A percentile compares a stretch with the other conserved stretches of the same genome.
Evolutionary conservation across 495 filamentous ascomycete genomes (phyloP).

Genomic region (Amphirosellinia nigrospora): DNA sequence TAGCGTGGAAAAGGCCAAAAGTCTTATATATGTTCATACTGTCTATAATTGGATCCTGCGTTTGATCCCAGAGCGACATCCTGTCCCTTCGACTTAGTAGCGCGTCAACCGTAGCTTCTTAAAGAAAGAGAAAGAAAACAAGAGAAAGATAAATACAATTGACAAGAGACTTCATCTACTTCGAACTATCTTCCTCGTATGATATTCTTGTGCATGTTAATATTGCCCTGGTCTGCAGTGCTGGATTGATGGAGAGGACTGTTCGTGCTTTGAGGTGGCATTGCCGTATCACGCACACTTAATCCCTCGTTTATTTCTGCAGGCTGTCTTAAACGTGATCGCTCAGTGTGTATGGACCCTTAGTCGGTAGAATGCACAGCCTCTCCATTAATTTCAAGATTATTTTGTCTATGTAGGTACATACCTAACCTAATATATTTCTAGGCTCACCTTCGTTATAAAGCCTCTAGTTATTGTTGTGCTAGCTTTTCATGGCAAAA

Average conservation of each 20-base stretch:
- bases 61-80: conserved; percentile 18
- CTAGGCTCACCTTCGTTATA: too few species aligned
- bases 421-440: too few species aligned
- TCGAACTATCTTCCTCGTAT: background rate
- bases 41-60: conserved; percentile 12
- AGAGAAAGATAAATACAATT: conserved; percentile 20
- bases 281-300: too few species aligned
- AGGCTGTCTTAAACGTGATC: too few species aligned
- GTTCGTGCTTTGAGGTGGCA: too few species aligned
- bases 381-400: too few species aligned
- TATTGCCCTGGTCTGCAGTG: background rate
- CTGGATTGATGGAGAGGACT: background rate
- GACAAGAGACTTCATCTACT: conserved; percentile 21
- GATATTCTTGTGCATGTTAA: background rate
- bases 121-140: conserved; percentile 13
- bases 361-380: too few species aligned
- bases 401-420: too few species aligned
- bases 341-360: too few species aligned
- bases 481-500: too few species aligned
- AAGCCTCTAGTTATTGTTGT: too few species aligned
- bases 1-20: conserved; percentile 19
- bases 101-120: conserved; percentile 6
- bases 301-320: too few species aligned
- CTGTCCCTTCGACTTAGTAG: conserved; percentile 13
- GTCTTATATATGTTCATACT: conserved; percentile 20